A percentile compares a stretch with the other conserved stretches of the same genome.
Evolutionary conservation across 2,329 filamentous ascomycete genomes (phyloP).

Genomic region (Xylaria polymorpha): DNA sequence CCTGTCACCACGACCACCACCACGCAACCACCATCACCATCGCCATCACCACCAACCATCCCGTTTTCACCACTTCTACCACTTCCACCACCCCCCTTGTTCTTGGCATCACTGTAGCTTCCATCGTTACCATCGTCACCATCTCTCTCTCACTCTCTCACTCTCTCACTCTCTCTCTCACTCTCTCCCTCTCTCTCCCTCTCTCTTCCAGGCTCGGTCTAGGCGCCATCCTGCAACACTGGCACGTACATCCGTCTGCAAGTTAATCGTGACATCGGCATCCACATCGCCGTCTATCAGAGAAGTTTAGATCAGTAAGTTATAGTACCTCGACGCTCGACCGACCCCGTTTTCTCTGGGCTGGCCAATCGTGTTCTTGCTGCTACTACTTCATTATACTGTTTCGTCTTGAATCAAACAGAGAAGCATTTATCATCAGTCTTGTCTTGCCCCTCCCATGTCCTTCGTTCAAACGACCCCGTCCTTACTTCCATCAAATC

Average conservation of each 20-base stretch:
- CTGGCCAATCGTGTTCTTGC: background rate
- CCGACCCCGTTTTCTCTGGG: background rate
- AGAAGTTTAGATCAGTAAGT: background rate
- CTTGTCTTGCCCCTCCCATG: background rate
- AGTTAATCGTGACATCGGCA: conserved; percentile 1
- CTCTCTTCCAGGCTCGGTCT: background rate
- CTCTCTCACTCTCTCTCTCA: no score
- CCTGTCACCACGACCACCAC: no score
- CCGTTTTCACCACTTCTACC: background rate
- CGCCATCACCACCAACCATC: background rate
- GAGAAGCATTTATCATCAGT: conserved; percentile 5
- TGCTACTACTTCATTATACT: background rate
- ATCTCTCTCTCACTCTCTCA: no score
- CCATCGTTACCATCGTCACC: no score
- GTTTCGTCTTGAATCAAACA: background rate
- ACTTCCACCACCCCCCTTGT: background rate
- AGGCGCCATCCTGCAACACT: background rate
- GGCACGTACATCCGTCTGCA: background rate
- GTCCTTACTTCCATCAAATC: background rate
- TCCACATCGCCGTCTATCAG: conserved; percentile 4
- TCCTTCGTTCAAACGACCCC: background rate
- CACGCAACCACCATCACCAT: no score
- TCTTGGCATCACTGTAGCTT: conserved; percentile 3
- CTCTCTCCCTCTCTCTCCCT: background rate
- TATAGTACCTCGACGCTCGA: background rate